A percentile compares a stretch with the other conserved stretches of the same genome.
phyloP scores from a whole-genome alignment of 75 land plant species.

The Isoetes taiwanensis region DNA sequence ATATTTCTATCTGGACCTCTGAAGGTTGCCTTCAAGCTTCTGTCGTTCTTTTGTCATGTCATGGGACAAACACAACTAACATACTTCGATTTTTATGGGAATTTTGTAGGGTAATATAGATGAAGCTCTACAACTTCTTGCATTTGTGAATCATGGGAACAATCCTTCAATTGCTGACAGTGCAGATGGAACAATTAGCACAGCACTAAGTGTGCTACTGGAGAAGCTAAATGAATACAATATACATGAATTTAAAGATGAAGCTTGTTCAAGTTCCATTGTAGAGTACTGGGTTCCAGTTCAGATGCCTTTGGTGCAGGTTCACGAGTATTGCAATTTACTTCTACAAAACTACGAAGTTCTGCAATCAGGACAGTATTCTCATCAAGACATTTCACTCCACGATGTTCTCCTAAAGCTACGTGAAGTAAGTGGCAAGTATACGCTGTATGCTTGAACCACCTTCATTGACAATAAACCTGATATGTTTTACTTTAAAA shows the following conservation, averaged over 20 bases:
- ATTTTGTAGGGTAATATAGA: constrained; percentile 36
- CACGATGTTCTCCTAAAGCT: constrained; percentile 18
- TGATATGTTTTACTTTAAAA: no score
- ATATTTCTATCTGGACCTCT: constrained; percentile 42
- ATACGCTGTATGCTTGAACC: no score
- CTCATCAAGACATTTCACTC: no score
- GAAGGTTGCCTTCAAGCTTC: constrained; percentile 35
- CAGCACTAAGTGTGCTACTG: no score
- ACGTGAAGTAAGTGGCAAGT: constrained; percentile 23
- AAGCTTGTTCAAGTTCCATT: constrained; percentile 10
- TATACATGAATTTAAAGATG: constrained; percentile 32
- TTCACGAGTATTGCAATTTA: constrained; percentile 55
- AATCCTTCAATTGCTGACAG: neutral
- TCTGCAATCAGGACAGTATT: no score
- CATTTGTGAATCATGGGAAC: constrained; percentile 15
- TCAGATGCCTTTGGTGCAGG: constrained; percentile 44
- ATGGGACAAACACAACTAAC: neutral
- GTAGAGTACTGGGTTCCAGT: constrained; percentile 81
- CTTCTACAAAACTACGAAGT: constrained; percentile 36
- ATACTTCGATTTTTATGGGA: no score
- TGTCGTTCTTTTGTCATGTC: neutral
- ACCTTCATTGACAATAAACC: no score
- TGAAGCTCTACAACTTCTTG: constrained; percentile 29
- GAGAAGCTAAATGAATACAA: constrained; percentile 20
- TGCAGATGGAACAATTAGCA: no score